Evolutionary conservation across 2,329 filamentous ascomycete species (phyloP).

Genomic region (Tolypocladium sp.): DNA sequence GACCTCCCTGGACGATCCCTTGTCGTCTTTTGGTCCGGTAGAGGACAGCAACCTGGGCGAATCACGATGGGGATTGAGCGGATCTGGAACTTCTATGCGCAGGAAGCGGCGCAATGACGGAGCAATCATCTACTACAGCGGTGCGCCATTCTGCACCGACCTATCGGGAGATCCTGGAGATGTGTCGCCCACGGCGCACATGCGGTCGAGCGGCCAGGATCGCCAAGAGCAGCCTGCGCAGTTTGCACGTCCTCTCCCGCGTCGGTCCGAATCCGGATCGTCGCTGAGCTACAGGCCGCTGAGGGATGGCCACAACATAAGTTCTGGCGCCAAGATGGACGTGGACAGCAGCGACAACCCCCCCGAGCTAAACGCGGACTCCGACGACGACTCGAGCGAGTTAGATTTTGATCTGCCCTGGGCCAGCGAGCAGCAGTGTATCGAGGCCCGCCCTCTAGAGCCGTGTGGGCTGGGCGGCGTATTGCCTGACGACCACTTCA

Average conservation of each 20-base stretch:
- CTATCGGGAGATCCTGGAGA: conserved; percentile 57
- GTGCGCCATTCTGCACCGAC: conserved; percentile 72
- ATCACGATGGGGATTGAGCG: conserved; percentile 36
- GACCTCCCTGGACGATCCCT: conserved; percentile 37
- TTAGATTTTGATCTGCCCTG: conserved; percentile 36
- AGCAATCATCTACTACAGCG: conserved; percentile 76
- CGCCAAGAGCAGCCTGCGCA: conserved; percentile 12
- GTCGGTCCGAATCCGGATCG: conserved; percentile 42
- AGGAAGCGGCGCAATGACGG: conserved; percentile 55
- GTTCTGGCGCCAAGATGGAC: conserved; percentile 17
- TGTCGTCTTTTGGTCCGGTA: conserved; percentile 35
- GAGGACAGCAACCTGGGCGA: conserved; percentile 40
- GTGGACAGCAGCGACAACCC: conserved; percentile 14
- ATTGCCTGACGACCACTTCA: conserved; percentile 55
- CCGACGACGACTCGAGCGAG: conserved; percentile 25
- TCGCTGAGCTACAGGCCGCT: conserved; percentile 39
- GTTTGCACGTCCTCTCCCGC: conserved; percentile 15
- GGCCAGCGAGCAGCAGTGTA: conserved; percentile 32
- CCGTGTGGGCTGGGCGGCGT: conserved; percentile 52
- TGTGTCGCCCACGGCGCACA: conserved; percentile 35
- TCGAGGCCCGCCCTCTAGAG: conserved; percentile 33
- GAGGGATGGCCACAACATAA: conserved; percentile 22
- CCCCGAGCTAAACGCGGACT: conserved; percentile 22
- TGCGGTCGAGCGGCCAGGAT: conserved; percentile 35
- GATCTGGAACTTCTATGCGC: conserved; percentile 37